Percentiles rank a stretch among this genome's conserved stretches.
These are phyloP conservation scores for Terfezia boudieri DNA, from an alignment of 495 filamentous ascomycete species.

Conservation along the genomic window DNA sequence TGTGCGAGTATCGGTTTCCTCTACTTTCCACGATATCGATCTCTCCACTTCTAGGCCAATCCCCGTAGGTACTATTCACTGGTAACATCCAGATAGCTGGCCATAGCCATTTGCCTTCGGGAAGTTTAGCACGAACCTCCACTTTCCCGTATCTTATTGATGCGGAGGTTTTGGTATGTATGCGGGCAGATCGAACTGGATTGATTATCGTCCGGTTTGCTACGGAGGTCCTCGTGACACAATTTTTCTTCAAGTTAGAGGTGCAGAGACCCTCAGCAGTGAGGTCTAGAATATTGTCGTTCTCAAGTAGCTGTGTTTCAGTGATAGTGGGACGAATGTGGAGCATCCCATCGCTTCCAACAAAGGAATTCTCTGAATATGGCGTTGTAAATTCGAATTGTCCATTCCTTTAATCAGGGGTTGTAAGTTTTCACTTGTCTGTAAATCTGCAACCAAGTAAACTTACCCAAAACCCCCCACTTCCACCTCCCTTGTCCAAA, in stretches of 20 bases:
- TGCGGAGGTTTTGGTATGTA: constrained; percentile 46
- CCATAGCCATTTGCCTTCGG: constrained; percentile 69
- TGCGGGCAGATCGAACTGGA: constrained; percentile 54
- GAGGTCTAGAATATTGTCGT: constrained; percentile 42
- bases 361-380: constrained; percentile 45
- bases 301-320: constrained; percentile 36
- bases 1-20: constrained; percentile 55
- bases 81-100: constrained; percentile 88
- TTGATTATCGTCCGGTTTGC: constrained; percentile 56
- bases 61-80: constrained; percentile 43
- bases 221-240: constrained; percentile 41
- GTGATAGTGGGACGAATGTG: constrained; percentile 59
- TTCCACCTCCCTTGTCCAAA: constrained; percentile 63
- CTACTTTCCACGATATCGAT: constrained; percentile 64
- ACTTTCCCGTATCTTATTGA: constrained; percentile 61
- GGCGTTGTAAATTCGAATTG: constrained; percentile 57
- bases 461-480: constrained; percentile 65
- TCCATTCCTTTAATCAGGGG: constrained; percentile 36
- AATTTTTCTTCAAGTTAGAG: constrained; percentile 30
- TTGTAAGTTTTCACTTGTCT: neutral
- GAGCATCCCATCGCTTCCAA: constrained; percentile 39
- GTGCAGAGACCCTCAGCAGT: constrained; percentile 42
- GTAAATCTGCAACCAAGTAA: neutral
- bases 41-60: constrained; percentile 65
- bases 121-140: constrained; percentile 54